These are phyloP conservation scores for Tulasnella sp. DNA, from an alignment of 768 basidiomycete genomes.

Conservation along the genomic window DNA sequence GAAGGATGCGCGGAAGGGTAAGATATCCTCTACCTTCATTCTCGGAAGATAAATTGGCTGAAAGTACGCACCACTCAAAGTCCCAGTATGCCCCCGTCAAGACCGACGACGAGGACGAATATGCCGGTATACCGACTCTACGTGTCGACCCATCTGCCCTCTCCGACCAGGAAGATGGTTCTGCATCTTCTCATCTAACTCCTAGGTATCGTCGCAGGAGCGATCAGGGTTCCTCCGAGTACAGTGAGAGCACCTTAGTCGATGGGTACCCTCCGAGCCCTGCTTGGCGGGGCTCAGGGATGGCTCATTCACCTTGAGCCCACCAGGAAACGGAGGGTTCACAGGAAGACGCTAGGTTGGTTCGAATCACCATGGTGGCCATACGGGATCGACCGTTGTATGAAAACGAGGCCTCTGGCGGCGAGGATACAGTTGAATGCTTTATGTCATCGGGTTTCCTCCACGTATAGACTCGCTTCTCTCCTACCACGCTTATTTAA, in stretches of 20 bases:
- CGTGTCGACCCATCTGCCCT: background rate
- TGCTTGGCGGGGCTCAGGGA: background rate
- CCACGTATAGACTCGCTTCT: too few species aligned
- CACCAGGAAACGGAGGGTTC: background rate
- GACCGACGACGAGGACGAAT: background rate
- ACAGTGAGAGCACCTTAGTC: background rate
- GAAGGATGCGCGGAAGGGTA: background rate
- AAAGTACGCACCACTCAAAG: background rate
- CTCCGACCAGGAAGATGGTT: background rate
- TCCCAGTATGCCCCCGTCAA: background rate
- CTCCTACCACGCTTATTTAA: too few species aligned
- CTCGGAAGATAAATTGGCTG: background rate
- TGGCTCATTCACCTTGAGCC: background rate
- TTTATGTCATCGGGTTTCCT: too few species aligned
- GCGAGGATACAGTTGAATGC: too few species aligned
- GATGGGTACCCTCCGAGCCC: background rate
- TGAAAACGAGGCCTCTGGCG: too few species aligned
- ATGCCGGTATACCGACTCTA: background rate
- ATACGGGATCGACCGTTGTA: background rate
- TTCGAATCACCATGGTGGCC: background rate
- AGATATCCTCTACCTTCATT: background rate
- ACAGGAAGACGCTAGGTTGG: background rate
- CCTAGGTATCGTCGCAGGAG: background rate
- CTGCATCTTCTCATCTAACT: background rate
- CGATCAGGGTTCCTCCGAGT: background rate